Base-by-base conservation (phyloP, 257 asterid genomes). In the Solanum okadae region DNA sequence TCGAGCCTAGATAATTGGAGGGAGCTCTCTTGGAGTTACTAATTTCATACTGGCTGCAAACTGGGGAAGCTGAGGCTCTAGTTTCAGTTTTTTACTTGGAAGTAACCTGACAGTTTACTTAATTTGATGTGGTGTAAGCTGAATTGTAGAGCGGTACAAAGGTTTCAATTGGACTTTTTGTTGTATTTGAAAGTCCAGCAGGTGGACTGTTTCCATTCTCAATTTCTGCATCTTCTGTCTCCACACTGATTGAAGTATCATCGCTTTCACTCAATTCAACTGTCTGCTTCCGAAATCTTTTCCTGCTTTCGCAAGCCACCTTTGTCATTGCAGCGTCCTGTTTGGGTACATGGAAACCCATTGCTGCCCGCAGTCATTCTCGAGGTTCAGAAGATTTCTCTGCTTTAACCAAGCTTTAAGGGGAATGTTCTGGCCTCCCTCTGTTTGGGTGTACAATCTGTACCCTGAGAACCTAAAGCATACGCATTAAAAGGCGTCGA, bases 251-350 rank as follows among this genome's bases (percentile, higher is more conserved):
- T 25, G 92, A 90, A 25, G 92, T 84, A 77, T 93, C 95, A 83
- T 6, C 84, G 65, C 95, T 94, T 88, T 90, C 96, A 85, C 94
- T 92, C 35, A 94, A 90, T 83, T 95, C 96, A 4, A 61, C 78
- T 46, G 77, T 72, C 35, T 25, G 65, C 90, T 91, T 92, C 90
- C 90, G 88, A 72, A 90, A 91, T 86, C 93, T 91, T 91, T 92
- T 96, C 91, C 90, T 86, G 82, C 86, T 88, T 71, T 88, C 92
- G 77, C 85, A 90, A 85, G 65, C 86, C 77, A 90, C 93, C 71
- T 90, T 89, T 84, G 86, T 23, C 23, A 52, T 40, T 56, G 61
- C 86, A 86, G 46, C 22, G 33, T 85, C 88, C 87, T 33, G 68
- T 77, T 59, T 79, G 85, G 18, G 90, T 70, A 7, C 92, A 78